These are phyloP conservation scores for Favolaschia claudopus DNA, from an alignment of 768 basidiomycete species.

Conservation along the genomic window DNA sequence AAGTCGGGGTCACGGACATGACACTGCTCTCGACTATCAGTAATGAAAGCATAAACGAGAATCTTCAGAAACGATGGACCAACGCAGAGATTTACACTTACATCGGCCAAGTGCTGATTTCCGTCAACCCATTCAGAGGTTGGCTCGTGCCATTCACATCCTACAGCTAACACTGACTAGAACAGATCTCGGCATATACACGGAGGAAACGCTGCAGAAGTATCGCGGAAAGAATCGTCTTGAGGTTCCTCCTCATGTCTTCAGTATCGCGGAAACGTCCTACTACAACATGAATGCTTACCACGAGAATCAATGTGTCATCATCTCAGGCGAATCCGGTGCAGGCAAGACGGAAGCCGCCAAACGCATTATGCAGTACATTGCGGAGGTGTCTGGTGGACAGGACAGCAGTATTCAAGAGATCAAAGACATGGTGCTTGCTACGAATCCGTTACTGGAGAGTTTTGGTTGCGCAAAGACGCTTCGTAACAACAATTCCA, in stretches of 20 bases:
- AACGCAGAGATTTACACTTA: conserved; percentile 98
- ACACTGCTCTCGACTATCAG: conserved; percentile 95
- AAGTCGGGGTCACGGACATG: conserved; percentile 98
- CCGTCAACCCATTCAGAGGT: conserved; percentile 99
- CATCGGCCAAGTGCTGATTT: conserved; percentile 97
- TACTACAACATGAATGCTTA: conserved; percentile 99
- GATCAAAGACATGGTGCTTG: conserved; percentile 99
- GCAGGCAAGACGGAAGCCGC: conserved; percentile 99
- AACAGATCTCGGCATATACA: conserved; percentile 96
- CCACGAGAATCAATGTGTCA: conserved; percentile 99
- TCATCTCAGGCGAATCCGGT: conserved; percentile 98
- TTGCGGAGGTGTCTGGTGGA: conserved; percentile 93
- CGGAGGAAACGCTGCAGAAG: conserved; percentile 81
- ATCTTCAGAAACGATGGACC: conserved; percentile 95
- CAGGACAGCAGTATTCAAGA: conserved; percentile 92
- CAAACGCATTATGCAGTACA: conserved; percentile 99
- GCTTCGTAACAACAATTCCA: conserved; percentile 97
- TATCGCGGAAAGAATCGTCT: conserved; percentile 98
- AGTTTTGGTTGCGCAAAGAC: conserved; percentile 99
- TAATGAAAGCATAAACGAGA: conserved; percentile 97
- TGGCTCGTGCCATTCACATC: conserved; percentile 16
- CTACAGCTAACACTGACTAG: conserved; percentile 10
- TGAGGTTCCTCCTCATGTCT: conserved; percentile 98
- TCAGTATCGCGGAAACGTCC: conserved; percentile 93
- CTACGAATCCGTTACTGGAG: conserved; percentile 96